Evolutionary conservation across 1,284 basidiomycete genomes (phyloP).

Genomic region (Xanthoconium separans): DNA sequence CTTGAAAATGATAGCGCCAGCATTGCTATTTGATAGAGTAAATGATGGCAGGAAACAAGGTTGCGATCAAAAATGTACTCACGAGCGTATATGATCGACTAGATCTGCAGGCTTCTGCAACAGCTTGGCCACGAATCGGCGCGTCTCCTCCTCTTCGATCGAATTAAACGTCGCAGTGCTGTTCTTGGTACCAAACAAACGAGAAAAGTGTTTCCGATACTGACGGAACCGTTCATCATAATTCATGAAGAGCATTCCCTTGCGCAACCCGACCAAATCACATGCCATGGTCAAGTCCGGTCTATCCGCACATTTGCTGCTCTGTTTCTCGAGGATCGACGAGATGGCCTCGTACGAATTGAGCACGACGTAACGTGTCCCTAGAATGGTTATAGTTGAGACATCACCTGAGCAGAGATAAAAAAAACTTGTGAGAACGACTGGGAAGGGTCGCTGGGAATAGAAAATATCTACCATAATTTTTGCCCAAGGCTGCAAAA

Average conservation of each 20-base stretch:
- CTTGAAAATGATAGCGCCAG: constrained; percentile 17
- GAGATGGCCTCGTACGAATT: constrained; percentile 21
- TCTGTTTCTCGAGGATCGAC: constrained; percentile 31
- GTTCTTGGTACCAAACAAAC: constrained; percentile 27
- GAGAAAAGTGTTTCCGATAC: constrained; percentile 24
- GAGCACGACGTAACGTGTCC: constrained; percentile 26
- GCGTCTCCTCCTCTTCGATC: constrained; percentile 26
- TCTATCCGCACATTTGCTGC: constrained; percentile 25
- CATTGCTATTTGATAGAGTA: constrained; percentile 5
- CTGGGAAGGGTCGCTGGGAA: constrained; percentile 10
- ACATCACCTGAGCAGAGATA: constrained; percentile 23
- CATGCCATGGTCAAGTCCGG: constrained; percentile 25
- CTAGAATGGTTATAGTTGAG: constrained; percentile 16
- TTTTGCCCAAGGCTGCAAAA: constrained; percentile 41
- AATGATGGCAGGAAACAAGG: neutral
- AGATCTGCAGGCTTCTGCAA: constrained; percentile 16
- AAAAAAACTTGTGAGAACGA: neutral
- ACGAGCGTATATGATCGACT: constrained; percentile 23
- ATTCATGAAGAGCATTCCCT: constrained; percentile 20
- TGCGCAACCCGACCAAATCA: constrained; percentile 26
- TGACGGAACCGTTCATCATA: constrained; percentile 23
- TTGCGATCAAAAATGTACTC: constrained; percentile 10
- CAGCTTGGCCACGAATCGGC: constrained; percentile 26
- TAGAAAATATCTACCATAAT: constrained; percentile 35
- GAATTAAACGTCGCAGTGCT: constrained; percentile 15